Percentiles rank a stretch among this genome's conserved stretches.
These are phyloP conservation scores for Aethionema arabicum DNA, from an alignment of 345 rosid genomes.

Conservation along the genomic window DNA sequence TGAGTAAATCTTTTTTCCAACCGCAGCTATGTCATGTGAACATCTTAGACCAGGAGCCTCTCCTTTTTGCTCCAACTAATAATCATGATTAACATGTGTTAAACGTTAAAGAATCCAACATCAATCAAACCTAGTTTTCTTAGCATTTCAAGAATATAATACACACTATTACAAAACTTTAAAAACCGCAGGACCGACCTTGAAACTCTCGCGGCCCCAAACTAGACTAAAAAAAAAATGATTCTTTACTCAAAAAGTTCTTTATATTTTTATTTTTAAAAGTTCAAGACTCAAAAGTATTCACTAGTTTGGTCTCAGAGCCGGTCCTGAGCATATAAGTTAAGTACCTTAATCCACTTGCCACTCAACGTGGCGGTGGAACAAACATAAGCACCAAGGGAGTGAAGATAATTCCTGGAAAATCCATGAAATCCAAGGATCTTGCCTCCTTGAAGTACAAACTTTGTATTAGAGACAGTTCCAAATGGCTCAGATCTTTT, in stretches of 20 bases:
- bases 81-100: not conserved
- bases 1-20: constrained; percentile 31
- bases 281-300: no score
- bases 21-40: constrained; percentile 33
- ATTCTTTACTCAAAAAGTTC: no score
- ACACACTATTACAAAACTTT: no score
- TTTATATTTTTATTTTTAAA: no score
- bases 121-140: not conserved
- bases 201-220: no score
- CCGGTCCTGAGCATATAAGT: not conserved
- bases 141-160: no score
- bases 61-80: constrained; percentile 33
- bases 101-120: no score
- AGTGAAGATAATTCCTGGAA: constrained; percentile 17
- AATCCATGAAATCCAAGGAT: constrained; percentile 37
- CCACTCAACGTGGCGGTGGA: constrained; percentile 16
- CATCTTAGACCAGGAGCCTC: constrained; percentile 29
- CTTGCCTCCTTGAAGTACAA: constrained; percentile 32
- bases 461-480: not conserved
- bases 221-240: no score
- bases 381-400: constrained; percentile 28
- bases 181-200: not conserved
- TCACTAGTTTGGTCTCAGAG: no score
- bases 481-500: constrained; percentile 9
- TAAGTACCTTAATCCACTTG: constrained; percentile 29